Evolutionary conservation across 116 monocot genomes (phyloP).

Genomic region (Posidonia oceanica): DNA sequence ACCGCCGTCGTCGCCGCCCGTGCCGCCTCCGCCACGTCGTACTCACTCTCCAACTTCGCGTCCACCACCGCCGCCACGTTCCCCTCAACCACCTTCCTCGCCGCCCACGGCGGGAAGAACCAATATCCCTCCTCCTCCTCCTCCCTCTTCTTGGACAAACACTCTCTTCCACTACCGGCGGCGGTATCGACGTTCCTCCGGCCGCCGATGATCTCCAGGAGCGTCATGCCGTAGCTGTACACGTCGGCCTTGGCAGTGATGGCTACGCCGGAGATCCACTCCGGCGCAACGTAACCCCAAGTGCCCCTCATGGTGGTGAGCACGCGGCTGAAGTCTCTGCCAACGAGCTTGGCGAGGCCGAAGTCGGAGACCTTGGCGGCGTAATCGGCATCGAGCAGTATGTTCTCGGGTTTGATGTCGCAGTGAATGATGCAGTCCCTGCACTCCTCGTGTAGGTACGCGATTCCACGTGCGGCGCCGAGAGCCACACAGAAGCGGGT

Average conservation of each 20-base stretch:
- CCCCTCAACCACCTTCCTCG: slow-evolving; percentile 30
- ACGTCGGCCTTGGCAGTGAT: slow-evolving; percentile 65
- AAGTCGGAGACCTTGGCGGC: slow-evolving; percentile 49
- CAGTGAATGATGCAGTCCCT: slow-evolving; percentile 35
- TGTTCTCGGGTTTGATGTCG: slow-evolving; percentile 13
- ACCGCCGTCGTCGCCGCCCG: slow-evolving; percentile 37
- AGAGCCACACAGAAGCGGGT: slow-evolving; percentile 26
- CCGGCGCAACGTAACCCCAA: slow-evolving; percentile 66
- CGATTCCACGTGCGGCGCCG: slow-evolving; percentile 36
- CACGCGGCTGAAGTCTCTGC: slow-evolving; percentile 32
- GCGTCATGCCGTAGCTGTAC: slow-evolving; percentile 66
- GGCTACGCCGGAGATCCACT: slow-evolving; percentile 46
- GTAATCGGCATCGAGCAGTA: slow-evolving; percentile 19
- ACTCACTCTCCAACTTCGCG: slow-evolving; percentile 14
- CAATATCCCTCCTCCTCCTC: slow-evolving; percentile 14
- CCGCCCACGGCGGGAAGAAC: slow-evolving; percentile 41
- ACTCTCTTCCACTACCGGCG: background rate
- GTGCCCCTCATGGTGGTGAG: slow-evolving; percentile 20
- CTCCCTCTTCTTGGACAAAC: no score
- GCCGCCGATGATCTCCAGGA: slow-evolving; percentile 46
- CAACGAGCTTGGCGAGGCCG: slow-evolving; percentile 52
- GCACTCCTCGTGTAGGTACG: slow-evolving; percentile 67
- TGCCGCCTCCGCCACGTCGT: slow-evolving; percentile 23
- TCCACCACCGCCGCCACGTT: slow-evolving; percentile 28
- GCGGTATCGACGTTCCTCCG: slow-evolving; percentile 31